Base-by-base conservation (phyloP, 1,139 yeast species). In the Magnusiomyces fungicola region DNA sequence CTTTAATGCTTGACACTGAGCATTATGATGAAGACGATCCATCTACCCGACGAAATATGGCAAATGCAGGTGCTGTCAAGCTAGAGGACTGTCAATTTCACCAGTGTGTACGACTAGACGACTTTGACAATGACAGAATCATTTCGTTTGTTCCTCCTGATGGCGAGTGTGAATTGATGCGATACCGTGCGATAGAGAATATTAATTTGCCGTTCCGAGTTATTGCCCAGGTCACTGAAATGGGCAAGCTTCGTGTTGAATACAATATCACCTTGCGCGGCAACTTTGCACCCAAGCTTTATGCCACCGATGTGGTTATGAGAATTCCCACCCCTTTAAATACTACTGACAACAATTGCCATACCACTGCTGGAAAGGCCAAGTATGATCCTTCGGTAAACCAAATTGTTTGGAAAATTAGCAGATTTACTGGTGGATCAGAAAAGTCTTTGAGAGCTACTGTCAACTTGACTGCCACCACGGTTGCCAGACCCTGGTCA, bases 141-240 rank as follows among this genome's bases (percentile, higher is more conserved):
- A 83, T 88, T 52, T 78, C 79, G 46, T 88, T 88, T 58, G 74
- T 83, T 12, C 96, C 96, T 4, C 96, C 97, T 1, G 97, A 90
- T 68, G 97, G 97, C 0, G 83, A 81, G 50, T 88, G 88, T 64
- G 95, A 89, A 63, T 75, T 92, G 51, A 83, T 92, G 94, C 72
- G 80, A 43, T 90, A 90, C 73, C 76, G 76, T 50, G 75, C 78
- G 49, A 64, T 61, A 7, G 78, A 79, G 58, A 80, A 81, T 58
- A 69, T 81, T 55, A 78, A 77, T 52, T 61, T 87, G 24, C 98
- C 97, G 2, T 85, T 89, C 64, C 72, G 74, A 49, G 75, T 88
- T 12, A 69, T 74, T n/a, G 84, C 94, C 1, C 65, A 74, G 43
- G 77, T 84, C 2, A 73, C 75, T 24, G 79, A 77, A 50, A 61